Percentiles rank a stretch among this genome's conserved stretches.
phyloP scores from a whole-genome alignment of 257 asterid species.

The Petunia axillaris region DNA sequence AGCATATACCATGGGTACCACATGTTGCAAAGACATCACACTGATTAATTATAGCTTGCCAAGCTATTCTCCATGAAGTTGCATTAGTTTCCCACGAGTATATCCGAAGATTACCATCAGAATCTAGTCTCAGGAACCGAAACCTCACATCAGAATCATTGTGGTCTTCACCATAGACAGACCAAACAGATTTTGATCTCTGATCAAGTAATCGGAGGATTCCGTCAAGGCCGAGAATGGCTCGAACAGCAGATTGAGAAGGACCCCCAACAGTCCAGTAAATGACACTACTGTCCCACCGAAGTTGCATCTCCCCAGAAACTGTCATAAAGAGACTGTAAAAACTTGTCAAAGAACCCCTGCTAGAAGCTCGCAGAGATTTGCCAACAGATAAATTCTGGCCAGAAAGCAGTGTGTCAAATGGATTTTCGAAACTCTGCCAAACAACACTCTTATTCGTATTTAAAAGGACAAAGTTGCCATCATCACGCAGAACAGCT shows the following conservation, averaged over 20 bases:
- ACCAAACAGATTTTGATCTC: slow-evolving; percentile 40
- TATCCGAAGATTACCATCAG: slow-evolving; percentile 52
- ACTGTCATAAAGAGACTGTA: slow-evolving; percentile 42
- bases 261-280: slow-evolving; percentile 45
- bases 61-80: slow-evolving; percentile 44
- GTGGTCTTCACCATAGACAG: slow-evolving; percentile 43
- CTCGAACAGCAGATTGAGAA: slow-evolving; percentile 31
- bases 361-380: slow-evolving; percentile 42
- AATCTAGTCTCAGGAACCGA: slow-evolving; percentile 52
- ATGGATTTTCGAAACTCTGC: slow-evolving; percentile 48
- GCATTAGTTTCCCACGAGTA: slow-evolving; percentile 51
- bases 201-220: slow-evolving; percentile 39
- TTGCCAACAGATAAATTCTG: slow-evolving; percentile 42
- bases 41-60: slow-evolving; percentile 52
- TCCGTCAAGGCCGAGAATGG: slow-evolving; percentile 36
- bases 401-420: slow-evolving; percentile 46
- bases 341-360: slow-evolving; percentile 39
- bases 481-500: slow-evolving; percentile 42
- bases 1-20: slow-evolving; percentile 41
- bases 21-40: slow-evolving; percentile 55
- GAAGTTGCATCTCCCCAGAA: slow-evolving; percentile 46
- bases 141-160: slow-evolving; percentile 41
- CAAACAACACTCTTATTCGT: slow-evolving; percentile 31
- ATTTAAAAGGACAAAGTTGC: slow-evolving; percentile 41
- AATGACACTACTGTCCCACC: slow-evolving; percentile 48